Conservation (phyloP, 306 rosid genomes). For the Arachis stenosperma region DNA sequence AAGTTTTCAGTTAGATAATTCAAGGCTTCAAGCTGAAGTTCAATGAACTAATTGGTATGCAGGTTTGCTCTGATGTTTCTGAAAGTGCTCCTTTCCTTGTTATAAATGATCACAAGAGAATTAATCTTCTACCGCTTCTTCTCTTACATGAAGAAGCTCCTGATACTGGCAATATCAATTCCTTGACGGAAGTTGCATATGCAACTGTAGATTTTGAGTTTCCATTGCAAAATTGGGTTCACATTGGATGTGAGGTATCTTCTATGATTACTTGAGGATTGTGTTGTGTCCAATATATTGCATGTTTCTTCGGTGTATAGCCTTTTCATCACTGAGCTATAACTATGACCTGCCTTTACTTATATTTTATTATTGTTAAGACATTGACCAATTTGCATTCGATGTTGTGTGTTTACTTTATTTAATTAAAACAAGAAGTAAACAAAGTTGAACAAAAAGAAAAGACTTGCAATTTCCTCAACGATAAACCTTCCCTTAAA, state of each 20-base stretch:
- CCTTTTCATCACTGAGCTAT: conserved; percentile 8
- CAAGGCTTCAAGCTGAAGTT: conserved; percentile 10
- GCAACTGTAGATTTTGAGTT: conserved; percentile 59
- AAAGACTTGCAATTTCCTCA: conserved; percentile 10
- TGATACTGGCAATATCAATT: conserved; percentile 45
- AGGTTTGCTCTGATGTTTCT: conserved; percentile 53
- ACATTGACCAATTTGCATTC: conserved; percentile 6
- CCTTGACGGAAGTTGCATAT: conserved; percentile 54
- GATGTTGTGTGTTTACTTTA: conserved; percentile 17
- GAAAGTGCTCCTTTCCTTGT: conserved; percentile 68
- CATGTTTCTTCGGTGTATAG: conserved; percentile 19
- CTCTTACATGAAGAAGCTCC: conserved; percentile 57
- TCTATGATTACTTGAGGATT: conserved; percentile 31
- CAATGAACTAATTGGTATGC: conserved; percentile 41
- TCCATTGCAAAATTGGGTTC: conserved; percentile 83
- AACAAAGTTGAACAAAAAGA: conserved; percentile 13
- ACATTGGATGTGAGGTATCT: conserved; percentile 86
- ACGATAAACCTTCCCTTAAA: conserved; percentile 14
- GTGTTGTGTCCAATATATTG: neutral
- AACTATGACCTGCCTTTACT: conserved; percentile 1
- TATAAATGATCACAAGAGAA: conserved; percentile 54
- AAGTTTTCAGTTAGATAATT: conserved; percentile 19
- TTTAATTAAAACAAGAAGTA: conserved; percentile 17
- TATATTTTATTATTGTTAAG: conserved; percentile 3
- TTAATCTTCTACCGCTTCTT: conserved; percentile 59